A percentile compares a stretch with the other conserved stretches of the same genome.
phyloP scores from a whole-genome alignment of 345 rosid species.

The Bruguiera sexangula region DNA sequence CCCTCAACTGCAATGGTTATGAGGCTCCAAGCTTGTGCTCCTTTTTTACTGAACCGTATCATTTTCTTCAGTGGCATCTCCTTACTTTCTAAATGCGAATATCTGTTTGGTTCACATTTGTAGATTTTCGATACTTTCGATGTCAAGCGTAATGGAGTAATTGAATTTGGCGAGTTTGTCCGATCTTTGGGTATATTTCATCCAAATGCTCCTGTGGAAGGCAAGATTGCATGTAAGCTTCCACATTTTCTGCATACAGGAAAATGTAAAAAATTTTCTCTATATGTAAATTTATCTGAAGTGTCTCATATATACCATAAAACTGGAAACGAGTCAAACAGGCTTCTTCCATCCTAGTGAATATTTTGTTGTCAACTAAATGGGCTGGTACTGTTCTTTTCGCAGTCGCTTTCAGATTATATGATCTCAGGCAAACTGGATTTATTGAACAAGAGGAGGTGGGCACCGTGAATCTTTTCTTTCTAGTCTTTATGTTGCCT shows the following conservation, averaged over 20 bases:
- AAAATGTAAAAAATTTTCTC: neutral
- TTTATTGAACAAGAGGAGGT: constrained; percentile 90
- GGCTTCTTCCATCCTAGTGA: neutral
- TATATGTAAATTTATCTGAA: too few species aligned
- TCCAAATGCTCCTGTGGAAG: constrained; percentile 62
- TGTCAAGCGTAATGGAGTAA: constrained; percentile 83
- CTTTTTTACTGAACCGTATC: neutral
- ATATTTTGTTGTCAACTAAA: constrained; percentile 3
- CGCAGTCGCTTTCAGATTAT: constrained; percentile 83
- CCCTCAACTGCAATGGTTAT: neutral
- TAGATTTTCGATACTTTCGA: constrained; percentile 86
- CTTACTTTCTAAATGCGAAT: neutral
- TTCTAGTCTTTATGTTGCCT: neutral
- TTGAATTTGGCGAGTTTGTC: constrained; percentile 87
- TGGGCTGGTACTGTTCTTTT: neutral
- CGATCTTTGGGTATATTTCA: constrained; percentile 83
- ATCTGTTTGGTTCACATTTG: neutral
- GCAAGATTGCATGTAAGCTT: constrained; percentile 65
- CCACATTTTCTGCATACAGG: neutral
- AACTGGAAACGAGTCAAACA: neutral
- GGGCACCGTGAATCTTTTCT: constrained; percentile 13
- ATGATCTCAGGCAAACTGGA: constrained; percentile 84
- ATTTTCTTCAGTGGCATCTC: neutral
- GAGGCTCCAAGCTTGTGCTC: neutral
- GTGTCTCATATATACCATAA: neutral